Evolutionary conservation across 2,329 filamentous ascomycete genomes (phyloP), one percentile per base, ranked within the genome.

Genomic region (Cladosporium sp.): DNA sequence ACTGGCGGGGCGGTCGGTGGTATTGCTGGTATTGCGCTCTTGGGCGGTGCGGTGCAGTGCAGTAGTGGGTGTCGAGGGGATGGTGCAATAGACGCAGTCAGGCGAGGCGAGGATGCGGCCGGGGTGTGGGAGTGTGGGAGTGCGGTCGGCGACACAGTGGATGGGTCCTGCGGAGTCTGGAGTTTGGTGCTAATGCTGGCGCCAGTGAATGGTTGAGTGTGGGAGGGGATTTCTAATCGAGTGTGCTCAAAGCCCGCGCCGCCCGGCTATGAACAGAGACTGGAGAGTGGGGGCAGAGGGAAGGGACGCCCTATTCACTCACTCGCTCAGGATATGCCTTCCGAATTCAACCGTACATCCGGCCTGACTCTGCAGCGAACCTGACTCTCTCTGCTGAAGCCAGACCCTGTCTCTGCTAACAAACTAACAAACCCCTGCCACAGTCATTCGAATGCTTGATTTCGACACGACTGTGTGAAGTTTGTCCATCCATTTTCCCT

Each of bases 111-210:
- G 32, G 52, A 30, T 52, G 24, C 24, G 15, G 52, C 52, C 52
- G 52, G 52, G 52, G 55, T n/a, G 15, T 30, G 52, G 52, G 30
- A 11, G 32, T n/a, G 18, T 30, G 18, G 54, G 54, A 36, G 28
- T 34, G 55, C 34, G 41, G 41, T 47, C n/a, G 41, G 41, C 41
- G 55, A 32, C 11, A 34, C n/a, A 26, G 30, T 57, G 32, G 54
- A 28, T 58, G 55, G 55, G 34, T 36, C 32, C 55, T 36, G 55
- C 55, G 55, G 55, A 58, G 55, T 36, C 55, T 58, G 55, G 55
- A 58, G 55, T 34, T 26, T 32, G 52, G 51, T 54, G 51, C 51
- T 54, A 54, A 30, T 10, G 51, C 26, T 52, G 49, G 49, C 24
- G 28, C 49, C 55, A 38, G 55, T 28, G 10, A 32, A 18, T 58